Conservation (phyloP, 305 asterid genomes). For the Coffea humblotiana region DNA sequence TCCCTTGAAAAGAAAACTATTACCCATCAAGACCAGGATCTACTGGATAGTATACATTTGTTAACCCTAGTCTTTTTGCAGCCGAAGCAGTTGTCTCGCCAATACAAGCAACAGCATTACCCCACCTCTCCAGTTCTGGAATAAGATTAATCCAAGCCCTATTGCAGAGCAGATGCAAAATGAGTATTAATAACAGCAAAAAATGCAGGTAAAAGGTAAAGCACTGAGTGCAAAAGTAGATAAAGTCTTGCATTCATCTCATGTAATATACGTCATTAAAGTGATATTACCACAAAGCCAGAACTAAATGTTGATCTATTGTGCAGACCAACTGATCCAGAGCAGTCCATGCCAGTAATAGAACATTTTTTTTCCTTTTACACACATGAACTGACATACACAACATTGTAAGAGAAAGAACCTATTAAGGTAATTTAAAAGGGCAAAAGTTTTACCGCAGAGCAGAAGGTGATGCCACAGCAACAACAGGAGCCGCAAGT, state of each 20-base stretch:
- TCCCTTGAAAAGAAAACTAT: constrained; percentile 6
- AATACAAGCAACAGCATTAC: constrained; percentile 85
- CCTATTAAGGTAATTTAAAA: background rate
- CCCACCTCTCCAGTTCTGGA: constrained; percentile 58
- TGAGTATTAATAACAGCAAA: background rate
- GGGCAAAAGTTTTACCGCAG: constrained; percentile 38
- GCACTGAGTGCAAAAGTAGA: background rate
- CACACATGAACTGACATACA: background rate
- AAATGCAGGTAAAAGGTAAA: background rate
- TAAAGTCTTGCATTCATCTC: background rate
- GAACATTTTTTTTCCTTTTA: background rate
- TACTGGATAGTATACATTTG: constrained; percentile 69
- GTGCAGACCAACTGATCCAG: background rate
- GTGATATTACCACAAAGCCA: background rate
- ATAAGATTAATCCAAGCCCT: constrained; percentile 84
- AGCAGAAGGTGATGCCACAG: constrained; percentile 89
- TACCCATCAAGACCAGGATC: constrained; percentile 95
- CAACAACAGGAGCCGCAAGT: constrained; percentile 67
- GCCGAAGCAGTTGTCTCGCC: constrained; percentile 94
- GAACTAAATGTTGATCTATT: background rate
- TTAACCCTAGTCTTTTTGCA: constrained; percentile 71
- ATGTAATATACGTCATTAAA: background rate
- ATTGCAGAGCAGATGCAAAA: constrained; percentile 22
- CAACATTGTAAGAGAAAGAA: background rate
- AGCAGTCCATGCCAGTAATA: background rate